Base-by-base conservation (phyloP, 306 rosid species). In the Vigna reflexopilosa region DNA sequence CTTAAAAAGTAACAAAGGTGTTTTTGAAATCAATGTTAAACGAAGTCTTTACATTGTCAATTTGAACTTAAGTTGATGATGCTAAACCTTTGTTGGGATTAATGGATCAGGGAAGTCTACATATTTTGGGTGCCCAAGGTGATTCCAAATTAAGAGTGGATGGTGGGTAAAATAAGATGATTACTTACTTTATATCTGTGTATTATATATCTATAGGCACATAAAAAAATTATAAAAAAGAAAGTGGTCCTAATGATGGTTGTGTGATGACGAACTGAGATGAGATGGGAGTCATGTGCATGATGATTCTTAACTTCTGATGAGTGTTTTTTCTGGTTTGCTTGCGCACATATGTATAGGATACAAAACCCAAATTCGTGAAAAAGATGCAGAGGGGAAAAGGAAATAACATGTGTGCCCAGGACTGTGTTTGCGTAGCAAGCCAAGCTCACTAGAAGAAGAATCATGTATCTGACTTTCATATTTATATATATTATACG, bases 171-270 rank as follows among this genome's bases (percentile, higher is more conserved):
- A 24, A 72, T 85, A 80, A 84, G 75, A 72, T 12, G 47, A 70
- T 30, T 16, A 67, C 83, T 51, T 75, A 67, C 57, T 58, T 73
- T 58, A 4, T 45, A 45, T 72, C 40, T 40, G 52, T 72, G 77
- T 54, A 54, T 72, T 55, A 54, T 12, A 17, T 17, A 22, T 24
- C 26, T 26, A 26, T 26, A 26, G 28, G 28, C 3, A 26, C 42
- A 61, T 28, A 30, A 30, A 26, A 26, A 2, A 26, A 26, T 2
- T 1, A 2, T 20, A 26, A 2, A 26, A 11, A 64, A 77, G 54
- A 61, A 64, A 54, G 79, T 85, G 89, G 86, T 77, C 83, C 81
- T 75, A 58, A 75, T 83, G 47, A 77, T 80, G 52, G 76, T 20
- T 40, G 32, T 57, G 64, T 49, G 45, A 67, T 45, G 61, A 61